These are phyloP conservation scores for Cupressus sempervirens DNA, from an alignment of 75 land plant species.

Conservation along the genomic window DNA sequence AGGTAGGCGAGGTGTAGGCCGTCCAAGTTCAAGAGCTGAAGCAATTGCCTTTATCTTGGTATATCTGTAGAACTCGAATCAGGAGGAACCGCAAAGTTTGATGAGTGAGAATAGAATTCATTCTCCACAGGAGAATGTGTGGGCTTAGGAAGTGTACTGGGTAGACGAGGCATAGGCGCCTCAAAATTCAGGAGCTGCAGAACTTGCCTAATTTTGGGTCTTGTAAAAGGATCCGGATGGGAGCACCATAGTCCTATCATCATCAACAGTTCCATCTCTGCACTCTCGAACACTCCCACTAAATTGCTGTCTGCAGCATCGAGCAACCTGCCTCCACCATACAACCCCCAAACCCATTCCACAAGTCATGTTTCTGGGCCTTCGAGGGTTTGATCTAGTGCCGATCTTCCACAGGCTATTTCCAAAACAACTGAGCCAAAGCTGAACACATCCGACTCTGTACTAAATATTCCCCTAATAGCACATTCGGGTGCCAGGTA, in stretches of 20 bases:
- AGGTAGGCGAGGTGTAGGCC: no score
- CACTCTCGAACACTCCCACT: slow-evolving; percentile 15
- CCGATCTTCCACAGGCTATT: slow-evolving; percentile 25
- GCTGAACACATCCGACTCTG: slow-evolving; percentile 38
- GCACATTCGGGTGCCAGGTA: slow-evolving; percentile 38
- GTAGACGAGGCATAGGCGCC: slow-evolving; percentile 3
- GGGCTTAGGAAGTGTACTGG: not conserved
- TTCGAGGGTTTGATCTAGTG: not conserved
- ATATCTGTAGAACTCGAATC: no score
- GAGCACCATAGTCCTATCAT: slow-evolving; percentile 55
- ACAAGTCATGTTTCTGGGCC: slow-evolving; percentile 9
- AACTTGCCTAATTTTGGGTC: slow-evolving; percentile 62
- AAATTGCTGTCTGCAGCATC: slow-evolving; percentile 24
- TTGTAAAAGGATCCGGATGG: slow-evolving; percentile 45
- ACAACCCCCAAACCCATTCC: slow-evolving; percentile 36
- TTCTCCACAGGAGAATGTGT: not conserved
- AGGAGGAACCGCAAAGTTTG: no score
- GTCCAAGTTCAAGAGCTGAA: no score
- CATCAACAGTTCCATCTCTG: slow-evolving; percentile 49
- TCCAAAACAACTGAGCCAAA: slow-evolving; percentile 36
- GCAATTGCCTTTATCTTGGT: no score
- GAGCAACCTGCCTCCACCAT: slow-evolving; percentile 9
- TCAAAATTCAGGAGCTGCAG: slow-evolving; percentile 40
- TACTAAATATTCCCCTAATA: slow-evolving; percentile 17
- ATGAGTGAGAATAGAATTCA: no score